Evolutionary conservation across 495 filamentous ascomycete genomes (phyloP).

Genomic region (Xylaria curta): DNA sequence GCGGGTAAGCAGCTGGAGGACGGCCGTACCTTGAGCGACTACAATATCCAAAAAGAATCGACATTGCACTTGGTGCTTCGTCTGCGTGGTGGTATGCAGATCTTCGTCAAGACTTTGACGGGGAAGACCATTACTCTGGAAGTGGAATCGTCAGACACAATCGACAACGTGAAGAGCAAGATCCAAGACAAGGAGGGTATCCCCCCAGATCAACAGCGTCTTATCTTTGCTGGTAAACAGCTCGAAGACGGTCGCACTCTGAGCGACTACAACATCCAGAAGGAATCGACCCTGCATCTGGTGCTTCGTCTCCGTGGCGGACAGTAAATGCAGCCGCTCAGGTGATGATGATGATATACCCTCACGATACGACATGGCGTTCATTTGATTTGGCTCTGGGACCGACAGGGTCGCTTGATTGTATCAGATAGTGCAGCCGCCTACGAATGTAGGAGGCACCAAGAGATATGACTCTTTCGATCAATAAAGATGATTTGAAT

Average conservation of each 20-base stretch:
- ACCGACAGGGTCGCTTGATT: conserved; percentile 20
- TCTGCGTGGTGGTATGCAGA: conserved; percentile 97
- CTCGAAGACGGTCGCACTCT: conserved; percentile 84
- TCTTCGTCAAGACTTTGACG: conserved; percentile 92
- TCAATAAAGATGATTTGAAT: conserved; percentile 8
- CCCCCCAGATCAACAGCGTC: conserved; percentile 85
- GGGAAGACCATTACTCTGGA: conserved; percentile 94
- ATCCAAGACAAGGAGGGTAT: conserved; percentile 95
- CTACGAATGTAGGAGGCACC: background rate
- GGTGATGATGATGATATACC: conserved; percentile 34
- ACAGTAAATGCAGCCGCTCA: conserved; percentile 55
- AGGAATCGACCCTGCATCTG: conserved; percentile 87
- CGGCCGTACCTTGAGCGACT: conserved; percentile 90
- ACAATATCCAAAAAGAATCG: conserved; percentile 99
- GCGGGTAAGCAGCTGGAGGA: conserved; percentile 84
- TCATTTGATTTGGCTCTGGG: conserved; percentile 31
- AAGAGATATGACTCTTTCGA: conserved; percentile 24
- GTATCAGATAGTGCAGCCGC: conserved; percentile 26
- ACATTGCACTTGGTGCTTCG: conserved; percentile 97
- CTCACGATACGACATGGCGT: conserved; percentile 34
- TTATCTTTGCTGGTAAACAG: conserved; percentile 93
- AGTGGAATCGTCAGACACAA: conserved; percentile 87
- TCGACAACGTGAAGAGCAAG: conserved; percentile 92
- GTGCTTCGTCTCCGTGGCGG: conserved; percentile 88
- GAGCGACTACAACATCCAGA: conserved; percentile 93